These are phyloP conservation scores for Peronospora destructor DNA, from an alignment of 352 stramenopile species.

Conservation along the genomic window DNA sequence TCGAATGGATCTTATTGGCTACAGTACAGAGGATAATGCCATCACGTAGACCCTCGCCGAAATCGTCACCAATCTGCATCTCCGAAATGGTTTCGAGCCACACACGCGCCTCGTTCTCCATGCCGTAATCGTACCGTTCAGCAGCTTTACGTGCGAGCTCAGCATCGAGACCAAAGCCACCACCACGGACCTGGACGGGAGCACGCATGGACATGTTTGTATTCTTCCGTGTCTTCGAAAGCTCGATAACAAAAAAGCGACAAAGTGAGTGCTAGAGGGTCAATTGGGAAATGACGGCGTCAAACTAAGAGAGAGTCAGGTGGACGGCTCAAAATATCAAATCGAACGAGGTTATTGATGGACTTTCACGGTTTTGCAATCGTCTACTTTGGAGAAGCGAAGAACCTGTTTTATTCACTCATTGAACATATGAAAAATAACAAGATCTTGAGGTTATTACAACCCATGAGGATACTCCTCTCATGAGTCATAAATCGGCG, in stretches of 20 bases:
- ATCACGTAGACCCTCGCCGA: constrained; percentile 69
- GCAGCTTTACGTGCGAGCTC: constrained; percentile 79
- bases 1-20: constrained; percentile 74
- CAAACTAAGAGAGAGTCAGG: constrained; percentile 17
- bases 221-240: too few relatives aligned
- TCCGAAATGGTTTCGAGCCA: constrained; percentile 84
- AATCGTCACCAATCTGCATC: constrained; percentile 69
- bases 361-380: neutral
- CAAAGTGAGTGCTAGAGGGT: neutral
- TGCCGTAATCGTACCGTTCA: constrained; percentile 86
- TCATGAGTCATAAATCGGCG: constrained; percentile 25
- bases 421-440: too few relatives aligned
- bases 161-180: constrained; percentile 85
- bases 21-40: constrained; percentile 80
- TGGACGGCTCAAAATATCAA: constrained; percentile 4
- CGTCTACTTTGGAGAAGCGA: too few relatives aligned
- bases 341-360: neutral
- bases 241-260: too few relatives aligned
- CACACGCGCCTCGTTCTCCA: constrained; percentile 75
- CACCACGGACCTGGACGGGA: constrained; percentile 59
- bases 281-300: constrained; percentile 23
- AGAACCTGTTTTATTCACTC: too few relatives aligned
- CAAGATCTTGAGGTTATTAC: too few relatives aligned
- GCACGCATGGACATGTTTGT: constrained; percentile 26
- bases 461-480: too few relatives aligned